Conservation (phyloP, 2,329 filamentous ascomycete genomes). For the Claviceps monticola region DNA sequence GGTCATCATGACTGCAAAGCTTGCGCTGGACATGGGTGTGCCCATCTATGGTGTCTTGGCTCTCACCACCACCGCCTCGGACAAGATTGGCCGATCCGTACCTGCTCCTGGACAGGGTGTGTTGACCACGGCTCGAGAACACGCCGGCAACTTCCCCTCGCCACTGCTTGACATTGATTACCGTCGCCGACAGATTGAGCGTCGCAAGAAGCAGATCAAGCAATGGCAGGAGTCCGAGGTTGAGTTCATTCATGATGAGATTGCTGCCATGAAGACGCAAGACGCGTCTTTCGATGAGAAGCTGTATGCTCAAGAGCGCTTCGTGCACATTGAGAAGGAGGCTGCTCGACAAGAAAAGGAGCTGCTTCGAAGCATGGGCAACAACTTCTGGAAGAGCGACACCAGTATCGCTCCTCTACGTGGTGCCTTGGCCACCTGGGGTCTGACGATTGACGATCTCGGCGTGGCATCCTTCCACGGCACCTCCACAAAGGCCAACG, state of each 20-base stretch:
- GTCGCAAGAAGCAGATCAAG: slow-evolving; percentile 87
- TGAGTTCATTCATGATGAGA: slow-evolving; percentile 83
- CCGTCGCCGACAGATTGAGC: slow-evolving; percentile 84
- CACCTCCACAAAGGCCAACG: slow-evolving; percentile 94
- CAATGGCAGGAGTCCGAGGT: slow-evolving; percentile 94
- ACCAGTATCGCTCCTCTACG: slow-evolving; percentile 86
- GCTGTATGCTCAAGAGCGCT: slow-evolving; percentile 76
- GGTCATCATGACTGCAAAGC: slow-evolving; percentile 92
- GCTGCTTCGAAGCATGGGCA: slow-evolving; percentile 81
- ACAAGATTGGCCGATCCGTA: slow-evolving; percentile 97
- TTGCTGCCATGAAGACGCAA: slow-evolving; percentile 78
- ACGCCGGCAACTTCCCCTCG: slow-evolving; percentile 81
- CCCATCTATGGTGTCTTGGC: slow-evolving; percentile 93
- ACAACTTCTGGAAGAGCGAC: slow-evolving; percentile 98
- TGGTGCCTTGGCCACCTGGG: slow-evolving; percentile 93
- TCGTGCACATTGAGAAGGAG: slow-evolving; percentile 72
- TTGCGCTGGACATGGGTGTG: slow-evolving; percentile 96
- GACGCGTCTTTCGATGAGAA: slow-evolving; percentile 61
- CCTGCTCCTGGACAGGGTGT: slow-evolving; percentile 95
- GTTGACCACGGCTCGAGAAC: slow-evolving; percentile 85
- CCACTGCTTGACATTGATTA: slow-evolving; percentile 96
- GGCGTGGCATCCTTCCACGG: slow-evolving; percentile 96
- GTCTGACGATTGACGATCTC: slow-evolving; percentile 91
- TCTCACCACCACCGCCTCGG: slow-evolving; percentile 87
- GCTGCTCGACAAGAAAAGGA: slow-evolving; percentile 86